Evolutionary conservation across 2,329 filamentous ascomycete genomes (phyloP).

Genomic region (Mycosphaerella sp.): DNA sequence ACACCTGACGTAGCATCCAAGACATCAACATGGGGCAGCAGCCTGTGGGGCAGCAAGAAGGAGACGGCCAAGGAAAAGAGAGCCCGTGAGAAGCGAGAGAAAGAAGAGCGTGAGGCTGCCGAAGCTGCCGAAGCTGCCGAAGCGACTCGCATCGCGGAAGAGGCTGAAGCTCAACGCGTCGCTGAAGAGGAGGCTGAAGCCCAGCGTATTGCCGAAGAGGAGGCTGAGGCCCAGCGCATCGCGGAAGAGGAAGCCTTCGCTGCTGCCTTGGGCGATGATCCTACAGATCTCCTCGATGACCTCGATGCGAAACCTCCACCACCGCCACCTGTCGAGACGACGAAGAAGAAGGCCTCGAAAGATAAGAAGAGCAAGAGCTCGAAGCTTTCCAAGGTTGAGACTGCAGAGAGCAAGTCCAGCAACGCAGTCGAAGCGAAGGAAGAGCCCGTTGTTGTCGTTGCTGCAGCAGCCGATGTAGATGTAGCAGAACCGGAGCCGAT

Average conservation of each 20-base stretch:
- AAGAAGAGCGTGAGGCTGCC: conserved; percentile 36
- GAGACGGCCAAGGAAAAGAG: conserved; percentile 31
- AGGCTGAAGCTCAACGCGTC: conserved; percentile 27
- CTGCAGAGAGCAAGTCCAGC: conserved; percentile 27
- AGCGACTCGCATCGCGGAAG: conserved; percentile 27
- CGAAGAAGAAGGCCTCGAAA: conserved; percentile 27
- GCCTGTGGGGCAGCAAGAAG: conserved; percentile 34
- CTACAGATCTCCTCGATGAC: conserved; percentile 32
- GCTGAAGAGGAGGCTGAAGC: conserved; percentile 31
- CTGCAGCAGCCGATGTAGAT: conserved; percentile 13
- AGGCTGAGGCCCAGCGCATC: conserved; percentile 26
- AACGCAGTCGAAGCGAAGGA: conserved; percentile 34
- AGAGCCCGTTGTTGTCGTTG: conserved; percentile 23
- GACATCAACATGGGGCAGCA: conserved; percentile 36
- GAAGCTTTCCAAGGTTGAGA: conserved; percentile 21
- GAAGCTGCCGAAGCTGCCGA: conserved; percentile 29
- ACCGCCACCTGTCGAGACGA: conserved; percentile 15
- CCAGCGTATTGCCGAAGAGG: conserved; percentile 26
- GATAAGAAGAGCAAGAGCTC: conserved; percentile 27
- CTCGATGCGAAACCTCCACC: conserved; percentile 23
- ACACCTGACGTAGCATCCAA: conserved; percentile 38
- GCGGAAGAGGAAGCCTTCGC: conserved; percentile 32
- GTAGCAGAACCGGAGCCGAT: conserved; percentile 17
- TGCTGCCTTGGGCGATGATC: conserved; percentile 34
- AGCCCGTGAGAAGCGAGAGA: conserved; percentile 41